Evolutionary conservation across 805 yeast genomes (phyloP), one percentile per base, ranked within the genome.

Genomic region (Wickerhamiella occidentalis): DNA sequence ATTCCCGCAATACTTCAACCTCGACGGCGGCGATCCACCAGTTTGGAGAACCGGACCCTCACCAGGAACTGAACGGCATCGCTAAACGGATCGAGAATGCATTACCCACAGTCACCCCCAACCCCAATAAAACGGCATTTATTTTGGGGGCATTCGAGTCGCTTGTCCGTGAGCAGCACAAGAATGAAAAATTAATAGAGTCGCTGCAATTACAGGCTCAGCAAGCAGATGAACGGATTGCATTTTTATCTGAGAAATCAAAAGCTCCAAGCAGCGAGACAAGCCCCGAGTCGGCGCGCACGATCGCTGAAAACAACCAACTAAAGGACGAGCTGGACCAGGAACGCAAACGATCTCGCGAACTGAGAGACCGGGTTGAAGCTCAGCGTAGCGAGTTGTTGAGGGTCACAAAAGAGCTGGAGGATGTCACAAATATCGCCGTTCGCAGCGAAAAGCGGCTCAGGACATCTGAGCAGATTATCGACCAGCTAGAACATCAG

Each of bases 381-480:
- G 51, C 59, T 7, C 58, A 65, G 47, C 57, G 64, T 11, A 19
- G 26, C 2, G 67, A 66, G 56, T 56, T 66, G n/a, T 61, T 55
- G 35, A 46, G 55, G 0, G 64, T 61, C 29, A 61, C 64, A 5
- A 51, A 44, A 41, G 56, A 64, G 9, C 57, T 66, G 12, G 69
- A 66, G 37, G 68, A 65, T 26, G 61, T 66, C 25, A 66, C 69
- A n/a, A 51, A 58, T 17, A 58, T 66, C 48, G 61, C 69, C 1
- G 67, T 66, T 18, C 63, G 58, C 43, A 61, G 61, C 41, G 69
- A 66, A 44, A 50, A 61, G 22, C 64, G 63, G 45, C 56, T 64
- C 3, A 19, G 42, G 1, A 49, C 50, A 15, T 45, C 46, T 35
- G 53, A 48, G 35, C 45, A 43, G 49, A 44, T 54, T 5, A 35